Conservation (phyloP, 257 asterid species). For the Verbena officinalis region DNA sequence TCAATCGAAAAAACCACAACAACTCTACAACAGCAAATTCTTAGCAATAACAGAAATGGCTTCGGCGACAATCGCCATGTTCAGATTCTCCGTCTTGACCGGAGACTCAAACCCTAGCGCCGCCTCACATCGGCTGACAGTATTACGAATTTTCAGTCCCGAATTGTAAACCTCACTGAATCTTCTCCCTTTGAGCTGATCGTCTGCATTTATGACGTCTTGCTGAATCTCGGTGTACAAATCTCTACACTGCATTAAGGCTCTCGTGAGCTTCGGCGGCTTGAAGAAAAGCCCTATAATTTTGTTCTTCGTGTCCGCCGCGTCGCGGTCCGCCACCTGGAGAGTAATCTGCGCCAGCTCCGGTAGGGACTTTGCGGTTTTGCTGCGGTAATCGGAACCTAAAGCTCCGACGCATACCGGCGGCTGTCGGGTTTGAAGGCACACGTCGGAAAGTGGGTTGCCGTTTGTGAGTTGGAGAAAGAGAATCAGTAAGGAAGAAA, state of each 20-base stretch:
- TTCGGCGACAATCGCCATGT: conserved; percentile 12
- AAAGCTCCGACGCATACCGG: no score
- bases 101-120: background rate
- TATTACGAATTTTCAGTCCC: conserved; percentile 2
- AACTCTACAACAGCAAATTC: no score
- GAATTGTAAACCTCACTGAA: background rate
- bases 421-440: no score
- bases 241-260: conserved; percentile 7
- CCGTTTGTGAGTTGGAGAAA: no score
- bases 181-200: background rate
- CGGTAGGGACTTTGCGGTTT: background rate
- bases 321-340: conserved; percentile 5
- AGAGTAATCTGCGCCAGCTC: conserved; percentile 27
- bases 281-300: background rate
- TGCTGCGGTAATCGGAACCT: conserved; percentile 4
- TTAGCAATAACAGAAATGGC: conserved; percentile 29
- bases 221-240: conserved; percentile 11
- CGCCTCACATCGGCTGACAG: conserved; percentile 15
- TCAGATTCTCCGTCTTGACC: conserved; percentile 1
- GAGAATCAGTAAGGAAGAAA: no score
- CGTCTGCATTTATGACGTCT: conserved; percentile 2
- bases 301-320: background rate
- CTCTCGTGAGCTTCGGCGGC: background rate
- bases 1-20: no score
- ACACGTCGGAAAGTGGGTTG: no score